Conservation (phyloP, 805 yeast species). For the Saturnispora mendoncae region DNA sequence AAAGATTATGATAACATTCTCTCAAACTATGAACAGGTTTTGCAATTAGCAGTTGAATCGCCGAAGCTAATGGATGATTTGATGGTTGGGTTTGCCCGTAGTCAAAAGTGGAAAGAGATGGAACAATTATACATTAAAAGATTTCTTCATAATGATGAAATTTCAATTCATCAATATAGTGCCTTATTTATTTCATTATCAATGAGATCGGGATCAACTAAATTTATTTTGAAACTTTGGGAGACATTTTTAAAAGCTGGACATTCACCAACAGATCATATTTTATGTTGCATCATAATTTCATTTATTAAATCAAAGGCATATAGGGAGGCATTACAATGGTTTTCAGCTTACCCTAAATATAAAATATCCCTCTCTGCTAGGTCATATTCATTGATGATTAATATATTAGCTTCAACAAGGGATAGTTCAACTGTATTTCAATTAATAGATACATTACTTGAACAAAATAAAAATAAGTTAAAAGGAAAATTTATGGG, state of each 20-base stretch:
- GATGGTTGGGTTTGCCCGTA: conserved; percentile 17
- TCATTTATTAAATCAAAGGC: conserved; percentile 33
- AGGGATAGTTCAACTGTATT: conserved; percentile 30
- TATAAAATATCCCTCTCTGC: conserved; percentile 25
- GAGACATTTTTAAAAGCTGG: conserved; percentile 36
- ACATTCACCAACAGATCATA: conserved; percentile 37
- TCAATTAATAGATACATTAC: conserved; percentile 26
- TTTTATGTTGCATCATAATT: conserved; percentile 39
- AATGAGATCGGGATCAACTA: conserved; percentile 37
- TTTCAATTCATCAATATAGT: conserved; percentile 44
- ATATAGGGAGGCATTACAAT: conserved; percentile 28
- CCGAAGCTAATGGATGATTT: conserved; percentile 11
- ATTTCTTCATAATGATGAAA: conserved; percentile 46
- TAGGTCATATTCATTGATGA: conserved; percentile 28
- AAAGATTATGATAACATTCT: conserved; percentile 4
- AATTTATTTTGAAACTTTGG: conserved; percentile 33
- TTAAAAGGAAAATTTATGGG: conserved; percentile 11
- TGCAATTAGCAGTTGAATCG: background rate
- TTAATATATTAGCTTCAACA: conserved; percentile 30
- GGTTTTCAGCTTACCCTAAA: conserved; percentile 30
- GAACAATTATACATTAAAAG: conserved; percentile 49
- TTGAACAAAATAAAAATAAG: conserved; percentile 5
- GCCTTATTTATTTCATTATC: conserved; percentile 57
- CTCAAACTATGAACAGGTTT: background rate
- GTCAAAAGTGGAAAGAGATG: conserved; percentile 40